Conservation (phyloP, 2,329 filamentous ascomycete species). For the Hymenoscyphus occultus region DNA sequence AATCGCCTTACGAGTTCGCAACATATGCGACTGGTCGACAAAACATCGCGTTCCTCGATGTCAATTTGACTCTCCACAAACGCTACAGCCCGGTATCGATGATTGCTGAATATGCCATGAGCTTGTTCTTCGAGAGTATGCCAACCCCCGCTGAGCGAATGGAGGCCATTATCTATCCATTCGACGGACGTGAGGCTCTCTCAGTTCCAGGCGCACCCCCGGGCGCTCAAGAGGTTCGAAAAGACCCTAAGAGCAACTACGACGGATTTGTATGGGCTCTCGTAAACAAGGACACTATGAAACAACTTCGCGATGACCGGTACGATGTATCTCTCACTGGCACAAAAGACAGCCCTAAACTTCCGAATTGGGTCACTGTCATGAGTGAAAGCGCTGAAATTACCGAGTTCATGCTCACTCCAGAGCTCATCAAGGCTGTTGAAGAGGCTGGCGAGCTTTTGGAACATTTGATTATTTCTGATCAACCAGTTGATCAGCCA, state of each 20-base stretch:
- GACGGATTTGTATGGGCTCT: slow-evolving; percentile 94
- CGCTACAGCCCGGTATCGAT: slow-evolving; percentile 33
- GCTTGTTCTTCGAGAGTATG: slow-evolving; percentile 79
- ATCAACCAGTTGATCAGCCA: slow-evolving; percentile 86
- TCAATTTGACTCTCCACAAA: slow-evolving; percentile 46
- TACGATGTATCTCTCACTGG: slow-evolving; percentile 92
- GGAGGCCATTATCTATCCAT: slow-evolving; percentile 78
- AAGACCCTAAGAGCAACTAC: slow-evolving; percentile 64
- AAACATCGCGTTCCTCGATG: slow-evolving; percentile 87
- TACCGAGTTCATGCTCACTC: slow-evolving; percentile 79
- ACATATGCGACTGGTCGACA: slow-evolving; percentile 88
- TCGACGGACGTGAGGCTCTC: slow-evolving; percentile 85
- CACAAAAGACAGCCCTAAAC: slow-evolving; percentile 88
- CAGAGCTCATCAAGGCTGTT: slow-evolving; percentile 80
- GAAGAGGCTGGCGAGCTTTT: slow-evolving; percentile 74
- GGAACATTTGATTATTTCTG: slow-evolving; percentile 84
- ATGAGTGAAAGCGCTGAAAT: slow-evolving; percentile 98
- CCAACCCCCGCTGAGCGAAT: slow-evolving; percentile 66
- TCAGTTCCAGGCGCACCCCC: slow-evolving; percentile 64
- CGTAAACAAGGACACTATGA: slow-evolving; percentile 95
- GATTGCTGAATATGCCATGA: slow-evolving; percentile 63
- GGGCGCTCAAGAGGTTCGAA: slow-evolving; percentile 54
- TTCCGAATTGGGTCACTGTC: slow-evolving; percentile 84
- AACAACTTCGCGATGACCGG: slow-evolving; percentile 81
- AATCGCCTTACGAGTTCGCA: slow-evolving; percentile 79